Conservation (phyloP, 495 filamentous ascomycete species). For the Oleoguttula mirabilis region DNA sequence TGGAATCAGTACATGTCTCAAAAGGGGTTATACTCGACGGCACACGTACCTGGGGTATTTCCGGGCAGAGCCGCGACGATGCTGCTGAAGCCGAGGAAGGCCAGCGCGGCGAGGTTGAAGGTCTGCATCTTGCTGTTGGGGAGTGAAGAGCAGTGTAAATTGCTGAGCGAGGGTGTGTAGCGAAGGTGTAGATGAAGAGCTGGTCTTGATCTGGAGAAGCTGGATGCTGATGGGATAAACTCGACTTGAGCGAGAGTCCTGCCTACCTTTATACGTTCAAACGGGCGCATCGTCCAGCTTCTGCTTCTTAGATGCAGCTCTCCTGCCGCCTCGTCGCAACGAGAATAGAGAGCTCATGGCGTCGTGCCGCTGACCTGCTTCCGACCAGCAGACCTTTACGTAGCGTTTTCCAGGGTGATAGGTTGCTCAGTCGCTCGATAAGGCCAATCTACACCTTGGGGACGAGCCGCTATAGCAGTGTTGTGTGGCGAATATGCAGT, state of each 20-base stretch:
- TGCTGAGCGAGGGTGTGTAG: background rate
- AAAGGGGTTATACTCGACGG: too few relatives aligned
- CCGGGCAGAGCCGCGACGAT: too few relatives aligned
- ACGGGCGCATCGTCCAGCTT: background rate
- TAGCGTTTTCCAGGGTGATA: too few relatives aligned
- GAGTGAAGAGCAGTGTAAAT: background rate
- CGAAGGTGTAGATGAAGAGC: background rate
- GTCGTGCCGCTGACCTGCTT: background rate
- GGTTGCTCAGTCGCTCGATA: too few relatives aligned
- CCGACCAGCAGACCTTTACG: background rate
- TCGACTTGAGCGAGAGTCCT: too few relatives aligned
- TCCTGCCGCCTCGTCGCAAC: background rate
- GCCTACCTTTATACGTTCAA: background rate
- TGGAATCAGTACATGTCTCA: too few relatives aligned
- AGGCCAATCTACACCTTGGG: background rate
- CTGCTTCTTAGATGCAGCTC: background rate
- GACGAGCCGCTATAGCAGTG: background rate
- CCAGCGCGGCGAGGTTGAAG: background rate
- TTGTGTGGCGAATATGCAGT: background rate
- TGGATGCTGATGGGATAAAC: too few relatives aligned
- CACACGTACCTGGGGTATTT: too few relatives aligned
- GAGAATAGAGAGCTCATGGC: background rate
- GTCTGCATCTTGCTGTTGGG: background rate
- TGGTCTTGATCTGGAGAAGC: background rate
- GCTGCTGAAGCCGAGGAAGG: background rate